Evolutionary conservation across 2,329 filamentous ascomycete genomes (phyloP).

Genomic region (Sporothrix protearum): DNA sequence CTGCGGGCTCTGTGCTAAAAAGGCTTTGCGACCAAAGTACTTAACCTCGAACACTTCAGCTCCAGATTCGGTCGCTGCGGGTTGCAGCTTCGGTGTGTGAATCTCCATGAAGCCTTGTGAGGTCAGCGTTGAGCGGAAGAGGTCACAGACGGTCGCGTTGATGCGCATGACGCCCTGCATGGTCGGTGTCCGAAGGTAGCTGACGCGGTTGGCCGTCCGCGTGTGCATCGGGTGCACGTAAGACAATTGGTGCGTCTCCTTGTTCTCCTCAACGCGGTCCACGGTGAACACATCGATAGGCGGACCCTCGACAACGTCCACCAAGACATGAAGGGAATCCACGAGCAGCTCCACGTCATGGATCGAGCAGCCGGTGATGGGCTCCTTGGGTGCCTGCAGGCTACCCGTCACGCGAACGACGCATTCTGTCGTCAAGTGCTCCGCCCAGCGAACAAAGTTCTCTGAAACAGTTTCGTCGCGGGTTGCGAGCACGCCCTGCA

Average conservation of each 20-base stretch:
- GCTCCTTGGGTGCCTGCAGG: conserved; percentile 68
- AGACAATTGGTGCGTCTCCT: conserved; percentile 42
- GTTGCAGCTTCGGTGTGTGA: conserved; percentile 88
- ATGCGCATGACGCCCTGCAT: conserved; percentile 87
- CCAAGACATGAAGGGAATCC: conserved; percentile 49
- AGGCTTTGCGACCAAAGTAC: conserved; percentile 84
- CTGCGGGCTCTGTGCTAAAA: conserved; percentile 87
- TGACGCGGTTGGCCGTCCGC: conserved; percentile 72
- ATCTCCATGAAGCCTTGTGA: conserved; percentile 82
- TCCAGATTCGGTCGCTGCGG: conserved; percentile 84
- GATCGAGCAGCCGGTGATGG: conserved; percentile 70
- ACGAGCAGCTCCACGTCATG: conserved; percentile 74
- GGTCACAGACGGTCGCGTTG: conserved; percentile 72
- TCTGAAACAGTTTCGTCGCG: conserved; percentile 59
- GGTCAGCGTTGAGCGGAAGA: conserved; percentile 75
- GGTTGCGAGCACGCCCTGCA: conserved; percentile 71
- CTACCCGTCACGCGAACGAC: conserved; percentile 73
- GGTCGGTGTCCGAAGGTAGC: conserved; percentile 80
- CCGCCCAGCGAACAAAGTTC: conserved; percentile 81
- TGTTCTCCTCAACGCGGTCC: conserved; percentile 39
- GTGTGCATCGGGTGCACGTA: conserved; percentile 64
- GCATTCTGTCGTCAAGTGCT: conserved; percentile 74
- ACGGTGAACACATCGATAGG: conserved; percentile 51
- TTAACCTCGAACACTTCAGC: conserved; percentile 88
- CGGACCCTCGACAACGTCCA: conserved; percentile 47